Percentiles rank a stretch among this genome's conserved stretches.
These are phyloP conservation scores for Pseudopediastrum boryanum DNA, from an alignment of 139 green algal species.

Conservation along the genomic window DNA sequence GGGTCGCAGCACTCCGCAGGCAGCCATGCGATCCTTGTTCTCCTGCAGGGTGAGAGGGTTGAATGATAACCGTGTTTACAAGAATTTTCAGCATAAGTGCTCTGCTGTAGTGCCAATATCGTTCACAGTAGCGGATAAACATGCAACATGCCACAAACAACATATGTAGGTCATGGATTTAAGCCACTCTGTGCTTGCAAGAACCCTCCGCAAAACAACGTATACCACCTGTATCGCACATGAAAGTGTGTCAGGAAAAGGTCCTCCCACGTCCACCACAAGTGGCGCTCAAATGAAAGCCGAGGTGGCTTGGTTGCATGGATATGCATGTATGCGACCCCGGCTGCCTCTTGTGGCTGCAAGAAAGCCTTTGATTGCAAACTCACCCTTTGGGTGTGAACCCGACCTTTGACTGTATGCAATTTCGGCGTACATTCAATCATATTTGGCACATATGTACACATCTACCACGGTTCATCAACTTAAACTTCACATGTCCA, in stretches of 20 bases:
- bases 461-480: no score
- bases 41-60: conserved; percentile 42
- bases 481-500: no score
- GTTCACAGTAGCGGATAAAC: neutral
- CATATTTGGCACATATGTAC: no score
- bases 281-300: no score
- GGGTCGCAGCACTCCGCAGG: neutral
- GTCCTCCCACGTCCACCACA: no score
- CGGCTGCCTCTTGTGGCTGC: no score
- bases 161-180: neutral
- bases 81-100: neutral
- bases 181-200: conserved; percentile 2
- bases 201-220: neutral
- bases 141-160: neutral
- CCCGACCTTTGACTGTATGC: no score
- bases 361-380: no score
- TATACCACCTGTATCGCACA: neutral
- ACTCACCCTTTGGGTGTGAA: no score
- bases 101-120: neutral
- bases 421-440: no score
- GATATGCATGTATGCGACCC: no score
- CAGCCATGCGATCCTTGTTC: conserved; percentile 71
- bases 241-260: neutral
- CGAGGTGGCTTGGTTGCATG: no score
- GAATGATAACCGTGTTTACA: neutral